Percentiles rank a stretch among this genome's conserved stretches.
These are phyloP conservation scores for Eimeria necatrix DNA, from an alignment of 169 alveolate genomes.

Conservation along the genomic window DNA sequence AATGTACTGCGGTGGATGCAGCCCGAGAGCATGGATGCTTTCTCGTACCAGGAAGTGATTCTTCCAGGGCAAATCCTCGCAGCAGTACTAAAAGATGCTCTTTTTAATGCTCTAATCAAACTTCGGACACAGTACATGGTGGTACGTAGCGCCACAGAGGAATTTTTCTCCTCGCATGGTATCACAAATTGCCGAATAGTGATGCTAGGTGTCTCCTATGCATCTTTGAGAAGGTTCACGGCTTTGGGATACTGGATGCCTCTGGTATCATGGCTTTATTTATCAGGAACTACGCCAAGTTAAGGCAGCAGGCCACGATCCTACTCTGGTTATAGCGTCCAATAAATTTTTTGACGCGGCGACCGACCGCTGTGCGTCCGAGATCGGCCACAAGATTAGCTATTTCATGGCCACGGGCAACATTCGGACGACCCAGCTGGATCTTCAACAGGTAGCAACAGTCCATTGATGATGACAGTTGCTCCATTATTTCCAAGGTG, in stretches of 20 bases:
- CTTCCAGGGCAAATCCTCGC: constrained; percentile 92
- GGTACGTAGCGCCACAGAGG: constrained; percentile 12
- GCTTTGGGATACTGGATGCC: background rate
- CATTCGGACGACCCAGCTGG: constrained; percentile 89
- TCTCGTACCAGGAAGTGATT: constrained; percentile 91
- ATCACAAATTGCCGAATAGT: too few relatives aligned
- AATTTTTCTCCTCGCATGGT: too few relatives aligned
- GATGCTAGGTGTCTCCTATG: too few relatives aligned
- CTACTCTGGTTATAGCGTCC: constrained; percentile 44
- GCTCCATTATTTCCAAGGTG: background rate
- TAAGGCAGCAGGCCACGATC: constrained; percentile 56
- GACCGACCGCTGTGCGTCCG: constrained; percentile 70
- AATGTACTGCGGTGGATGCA: constrained; percentile 7
- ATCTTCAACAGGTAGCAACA: constrained; percentile 83
- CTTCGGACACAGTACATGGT: constrained; percentile 71
- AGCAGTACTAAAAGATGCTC: constrained; percentile 87
- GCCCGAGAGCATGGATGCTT: constrained; percentile 89
- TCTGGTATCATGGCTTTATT: background rate
- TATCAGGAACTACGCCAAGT: constrained; percentile 58
- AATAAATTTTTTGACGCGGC: constrained; percentile 55
- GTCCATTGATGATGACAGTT: background rate
- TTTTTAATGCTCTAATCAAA: constrained; percentile 67
- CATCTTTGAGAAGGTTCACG: too few relatives aligned
- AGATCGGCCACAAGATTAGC: constrained; percentile 53
- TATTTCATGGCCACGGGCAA: constrained; percentile 98